phyloP scores from a whole-genome alignment of 768 basidiomycete genomes.

The Mycena vitilis region DNA sequence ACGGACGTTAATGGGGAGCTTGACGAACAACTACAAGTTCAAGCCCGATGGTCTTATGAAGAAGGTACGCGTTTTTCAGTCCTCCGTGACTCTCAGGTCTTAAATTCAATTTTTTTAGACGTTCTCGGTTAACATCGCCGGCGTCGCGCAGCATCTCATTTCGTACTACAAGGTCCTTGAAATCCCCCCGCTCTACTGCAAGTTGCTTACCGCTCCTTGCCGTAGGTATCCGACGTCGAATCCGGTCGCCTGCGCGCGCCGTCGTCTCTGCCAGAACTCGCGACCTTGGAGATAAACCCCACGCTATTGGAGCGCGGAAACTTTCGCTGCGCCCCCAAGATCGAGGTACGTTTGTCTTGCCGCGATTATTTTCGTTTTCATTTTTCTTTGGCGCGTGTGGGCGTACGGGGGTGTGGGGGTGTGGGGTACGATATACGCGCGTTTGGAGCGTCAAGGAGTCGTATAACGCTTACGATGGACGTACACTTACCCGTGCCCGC shows the following conservation, averaged over 20 bases:
- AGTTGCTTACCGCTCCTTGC: not conserved
- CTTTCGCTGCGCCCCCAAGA: constrained; percentile 82
- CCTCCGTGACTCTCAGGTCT: not conserved
- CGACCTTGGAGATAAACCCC: constrained; percentile 85
- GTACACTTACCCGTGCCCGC: no score
- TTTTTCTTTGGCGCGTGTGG: no score
- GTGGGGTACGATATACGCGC: no score
- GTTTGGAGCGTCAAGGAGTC: no score
- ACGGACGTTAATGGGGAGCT: constrained; percentile 85
- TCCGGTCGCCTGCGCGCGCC: constrained; percentile 89
- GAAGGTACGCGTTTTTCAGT: constrained; percentile 70
- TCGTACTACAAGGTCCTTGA: constrained; percentile 86
- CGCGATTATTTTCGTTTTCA: no score
- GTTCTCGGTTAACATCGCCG: constrained; percentile 88
- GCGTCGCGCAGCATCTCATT: constrained; percentile 91
- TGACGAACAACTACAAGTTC: constrained; percentile 95
- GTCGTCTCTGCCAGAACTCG: constrained; percentile 88
- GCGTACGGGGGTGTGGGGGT: no score
- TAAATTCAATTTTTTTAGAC: constrained; percentile 64
- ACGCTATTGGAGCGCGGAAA: constrained; percentile 92
- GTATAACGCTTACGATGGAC: no score
- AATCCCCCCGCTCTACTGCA: not conserved
- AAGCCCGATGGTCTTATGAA: constrained; percentile 95
- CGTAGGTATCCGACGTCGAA: constrained; percentile 78
- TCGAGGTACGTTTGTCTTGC: constrained; percentile 10